Evolutionary conservation across 2,329 filamentous ascomycete genomes (phyloP).

Genomic region (Penicillium sp.): DNA sequence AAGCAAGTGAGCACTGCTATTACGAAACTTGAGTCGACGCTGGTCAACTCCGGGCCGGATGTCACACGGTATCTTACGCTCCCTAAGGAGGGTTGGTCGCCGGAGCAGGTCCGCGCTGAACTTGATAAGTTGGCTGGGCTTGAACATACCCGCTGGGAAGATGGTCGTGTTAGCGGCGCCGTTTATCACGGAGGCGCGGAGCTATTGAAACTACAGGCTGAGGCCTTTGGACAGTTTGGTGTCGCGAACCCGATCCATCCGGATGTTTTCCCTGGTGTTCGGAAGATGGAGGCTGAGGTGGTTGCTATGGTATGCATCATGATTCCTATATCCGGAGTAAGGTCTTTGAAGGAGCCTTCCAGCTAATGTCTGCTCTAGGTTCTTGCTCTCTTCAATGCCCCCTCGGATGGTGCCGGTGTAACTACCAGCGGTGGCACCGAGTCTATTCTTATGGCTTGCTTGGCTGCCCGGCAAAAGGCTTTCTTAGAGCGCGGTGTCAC

Average conservation of each 20-base stretch:
- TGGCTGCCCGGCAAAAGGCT: slow-evolving; percentile 86
- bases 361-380: slow-evolving; percentile 44
- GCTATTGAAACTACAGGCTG: slow-evolving; percentile 78
- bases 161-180: slow-evolving; percentile 88
- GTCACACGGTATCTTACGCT: slow-evolving; percentile 72
- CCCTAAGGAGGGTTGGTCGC: slow-evolving; percentile 78
- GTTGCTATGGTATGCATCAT: slow-evolving; percentile 78
- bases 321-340: neutral
- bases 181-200: slow-evolving; percentile 92
- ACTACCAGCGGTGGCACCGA: slow-evolving; percentile 93
- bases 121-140: slow-evolving; percentile 75
- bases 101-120: slow-evolving; percentile 76
- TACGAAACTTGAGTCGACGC: slow-evolving; percentile 76
- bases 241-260: slow-evolving; percentile 97
- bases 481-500: slow-evolving; percentile 81
- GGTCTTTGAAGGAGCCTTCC: neutral
- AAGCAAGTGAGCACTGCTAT: slow-evolving; percentile 80
- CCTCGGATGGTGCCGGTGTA: slow-evolving; percentile 79
- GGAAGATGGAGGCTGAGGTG: slow-evolving; percentile 99
- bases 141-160: slow-evolving; percentile 96
- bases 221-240: slow-evolving; percentile 91
- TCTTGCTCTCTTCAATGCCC: slow-evolving; percentile 82
- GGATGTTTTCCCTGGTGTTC: slow-evolving; percentile 94
- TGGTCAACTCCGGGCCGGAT: slow-evolving; percentile 71
- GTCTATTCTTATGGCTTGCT: slow-evolving; percentile 92